Conservation (phyloP, 2,329 filamentous ascomycete genomes). For the Fusarium graminum region DNA sequence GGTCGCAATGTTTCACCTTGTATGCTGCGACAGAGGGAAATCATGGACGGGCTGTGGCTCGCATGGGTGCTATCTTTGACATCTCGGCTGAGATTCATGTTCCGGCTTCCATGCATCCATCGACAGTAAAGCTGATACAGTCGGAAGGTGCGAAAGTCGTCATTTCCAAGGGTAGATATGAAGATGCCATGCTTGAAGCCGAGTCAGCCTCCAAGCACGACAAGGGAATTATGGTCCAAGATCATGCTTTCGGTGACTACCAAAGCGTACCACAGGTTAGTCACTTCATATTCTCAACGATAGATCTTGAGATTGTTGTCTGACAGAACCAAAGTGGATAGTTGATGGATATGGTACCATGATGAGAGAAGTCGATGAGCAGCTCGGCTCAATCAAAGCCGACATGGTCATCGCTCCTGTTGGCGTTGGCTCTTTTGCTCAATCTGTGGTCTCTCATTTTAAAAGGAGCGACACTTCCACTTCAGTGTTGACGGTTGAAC, state of each 20-base stretch:
- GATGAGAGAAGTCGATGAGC: constrained; percentile 74
- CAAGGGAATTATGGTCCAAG: constrained; percentile 72
- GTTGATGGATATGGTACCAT: constrained; percentile 83
- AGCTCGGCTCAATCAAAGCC: constrained; percentile 58
- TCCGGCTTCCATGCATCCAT: constrained; percentile 67
- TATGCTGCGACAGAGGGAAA: constrained; percentile 82
- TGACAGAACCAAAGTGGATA: constrained; percentile 67
- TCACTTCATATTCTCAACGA: neutral
- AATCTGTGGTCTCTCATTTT: constrained; percentile 76
- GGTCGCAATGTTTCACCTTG: constrained; percentile 56
- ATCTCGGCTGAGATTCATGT: constrained; percentile 72
- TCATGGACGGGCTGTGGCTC: constrained; percentile 78
- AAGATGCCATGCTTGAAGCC: constrained; percentile 68
- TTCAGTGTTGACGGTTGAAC: constrained; percentile 75
- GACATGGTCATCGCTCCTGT: constrained; percentile 73
- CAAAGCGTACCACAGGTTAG: constrained; percentile 71
- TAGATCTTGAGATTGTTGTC: neutral
- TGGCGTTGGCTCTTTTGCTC: constrained; percentile 79
- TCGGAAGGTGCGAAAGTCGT: constrained; percentile 73
- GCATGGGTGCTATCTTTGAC: constrained; percentile 72
- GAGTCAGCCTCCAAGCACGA: constrained; percentile 56
- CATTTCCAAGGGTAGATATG: constrained; percentile 71
- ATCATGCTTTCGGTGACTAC: constrained; percentile 76
- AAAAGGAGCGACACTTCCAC: constrained; percentile 58
- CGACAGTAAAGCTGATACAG: constrained; percentile 67